Conservation (phyloP, 1,284 basidiomycete genomes). For the Moesziomyces aphidis region DNA sequence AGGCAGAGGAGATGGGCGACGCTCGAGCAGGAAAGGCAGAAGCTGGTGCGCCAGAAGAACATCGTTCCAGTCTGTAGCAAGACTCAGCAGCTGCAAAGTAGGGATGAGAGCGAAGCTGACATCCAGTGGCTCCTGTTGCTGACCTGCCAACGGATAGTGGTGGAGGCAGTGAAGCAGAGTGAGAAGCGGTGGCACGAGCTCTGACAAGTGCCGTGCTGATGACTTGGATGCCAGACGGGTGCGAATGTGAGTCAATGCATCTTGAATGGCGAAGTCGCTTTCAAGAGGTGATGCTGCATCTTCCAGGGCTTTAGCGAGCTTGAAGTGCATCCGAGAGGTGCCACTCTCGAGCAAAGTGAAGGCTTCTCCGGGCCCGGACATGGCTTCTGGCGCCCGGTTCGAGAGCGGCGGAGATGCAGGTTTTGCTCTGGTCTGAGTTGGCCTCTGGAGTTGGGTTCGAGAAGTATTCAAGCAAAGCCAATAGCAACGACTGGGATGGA, state of each 20-base stretch:
- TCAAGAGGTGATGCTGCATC: slow-evolving; percentile 7
- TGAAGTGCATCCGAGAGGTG: slow-evolving; percentile 48
- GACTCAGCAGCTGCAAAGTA: slow-evolving; percentile 37
- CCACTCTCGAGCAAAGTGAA: slow-evolving; percentile 53
- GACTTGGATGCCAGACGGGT: slow-evolving; percentile 17
- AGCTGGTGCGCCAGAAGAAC: slow-evolving; percentile 36
- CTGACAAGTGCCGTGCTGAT: slow-evolving; percentile 10
- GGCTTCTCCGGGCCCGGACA: slow-evolving; percentile 15
- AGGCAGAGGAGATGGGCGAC: slow-evolving; percentile 10
- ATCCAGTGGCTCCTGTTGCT: slow-evolving; percentile 6
- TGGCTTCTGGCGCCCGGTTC: background rate
- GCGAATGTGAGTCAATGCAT: slow-evolving; percentile 18
- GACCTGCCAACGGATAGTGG: slow-evolving; percentile 20
- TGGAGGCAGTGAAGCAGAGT: slow-evolving; percentile 43
- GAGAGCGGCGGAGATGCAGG: too few relatives aligned
- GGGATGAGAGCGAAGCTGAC: slow-evolving; percentile 45
- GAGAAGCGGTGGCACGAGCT: slow-evolving; percentile 21
- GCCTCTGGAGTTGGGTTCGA: too few relatives aligned
- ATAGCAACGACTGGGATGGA: too few relatives aligned
- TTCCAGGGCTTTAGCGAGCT: slow-evolving; percentile 45
- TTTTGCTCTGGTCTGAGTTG: too few relatives aligned
- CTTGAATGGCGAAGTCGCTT: slow-evolving; percentile 24
- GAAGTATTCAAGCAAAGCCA: too few relatives aligned
- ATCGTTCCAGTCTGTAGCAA: slow-evolving; percentile 34
- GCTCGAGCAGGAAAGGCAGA: slow-evolving; percentile 16